Evolutionary conservation across 495 filamentous ascomycete species (phyloP), one percentile per base, ranked within the genome.

Genomic region (Sphaerosporella brunnea): DNA sequence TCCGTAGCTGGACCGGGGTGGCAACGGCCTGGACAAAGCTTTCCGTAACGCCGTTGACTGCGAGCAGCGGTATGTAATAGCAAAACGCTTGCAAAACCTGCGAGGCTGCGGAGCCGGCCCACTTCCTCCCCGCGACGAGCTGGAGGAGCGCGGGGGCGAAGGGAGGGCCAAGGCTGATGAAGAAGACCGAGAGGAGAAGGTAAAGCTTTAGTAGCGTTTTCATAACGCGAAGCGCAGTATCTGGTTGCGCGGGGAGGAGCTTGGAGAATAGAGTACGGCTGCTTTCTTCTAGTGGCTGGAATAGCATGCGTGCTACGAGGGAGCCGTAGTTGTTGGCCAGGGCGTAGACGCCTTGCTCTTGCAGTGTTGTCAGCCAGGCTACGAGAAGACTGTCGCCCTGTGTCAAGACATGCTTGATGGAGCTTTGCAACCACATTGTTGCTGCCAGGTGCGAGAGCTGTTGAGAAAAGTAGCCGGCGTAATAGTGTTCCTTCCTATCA

Each of bases 291-390:
- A 96, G 74, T 8, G 90, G 90, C 56, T 95, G 90, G 62, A 99
- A 90, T 47, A 99, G 64, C 47, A 95, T 74, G 10, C 90, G 79
- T 2, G 92, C 90, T 42, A 92, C 63, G 2, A 99, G 73, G 5
- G 84, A 80, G 34, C 92, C 90, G 66, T 99, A 99, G 59, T 95
- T 95, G 42, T 82, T 78, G 23, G 88, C 90, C 2, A 99, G 69
- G 0, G 85, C 81, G 63, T 96, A 99, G 15, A 84, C 77, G n/a
- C 90, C 90, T 65, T 96, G 88, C 9, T 84, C 80, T 30, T 72
- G 67, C 3, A 84, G 70, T 1, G 78, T 74, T 20, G 84, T 77
- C 48, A 96, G 66, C 40, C 74, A 64, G 23, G 80, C 73, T 26
- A 99, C 79, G 24, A 96, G 73, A 58, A 95, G 73, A 8, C 83